phyloP scores from a whole-genome alignment of 2,329 filamentous ascomycete species.

The Akanthomyces muscarius region DNA sequence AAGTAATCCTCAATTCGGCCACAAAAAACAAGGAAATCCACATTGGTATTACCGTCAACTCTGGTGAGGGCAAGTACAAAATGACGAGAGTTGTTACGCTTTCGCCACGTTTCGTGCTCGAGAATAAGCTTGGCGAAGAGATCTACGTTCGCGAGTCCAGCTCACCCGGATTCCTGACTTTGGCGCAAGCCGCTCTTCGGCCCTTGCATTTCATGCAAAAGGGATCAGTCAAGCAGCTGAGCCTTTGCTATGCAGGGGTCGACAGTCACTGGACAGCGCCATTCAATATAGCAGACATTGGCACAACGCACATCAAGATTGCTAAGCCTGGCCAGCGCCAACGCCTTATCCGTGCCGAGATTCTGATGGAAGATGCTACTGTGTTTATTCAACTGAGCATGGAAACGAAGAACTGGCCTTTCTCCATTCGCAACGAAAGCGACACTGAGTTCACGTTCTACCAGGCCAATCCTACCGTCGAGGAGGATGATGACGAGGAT shows the following conservation, averaged over 20 bases:
- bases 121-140: slow-evolving; percentile 87
- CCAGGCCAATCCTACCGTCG: slow-evolving; percentile 87
- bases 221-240: slow-evolving; percentile 79
- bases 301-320: slow-evolving; percentile 88
- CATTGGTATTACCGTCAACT: slow-evolving; percentile 79
- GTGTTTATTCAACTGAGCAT: slow-evolving; percentile 88
- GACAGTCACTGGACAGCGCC: slow-evolving; percentile 98
- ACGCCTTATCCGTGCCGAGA: slow-evolving; percentile 78
- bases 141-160: slow-evolving; percentile 88
- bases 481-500: slow-evolving; percentile 83
- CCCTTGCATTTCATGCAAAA: slow-evolving; percentile 89
- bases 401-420: slow-evolving; percentile 95
- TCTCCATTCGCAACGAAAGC: slow-evolving; percentile 97
- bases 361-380: slow-evolving; percentile 88
- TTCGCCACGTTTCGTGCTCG: slow-evolving; percentile 85
- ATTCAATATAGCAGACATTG: slow-evolving; percentile 94
- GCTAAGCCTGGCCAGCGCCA: slow-evolving; percentile 88
- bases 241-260: slow-evolving; percentile 85
- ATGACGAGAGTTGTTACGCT: slow-evolving; percentile 93
- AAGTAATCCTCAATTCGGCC: slow-evolving; percentile 75
- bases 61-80: slow-evolving; percentile 96
- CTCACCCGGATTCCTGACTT: slow-evolving; percentile 76
- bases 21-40: slow-evolving; percentile 78
- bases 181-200: slow-evolving; percentile 74
- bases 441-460: slow-evolving; percentile 96